Evolutionary conservation across 768 basidiomycete species (phyloP).

Genomic region (Amanita pallidorosea): DNA sequence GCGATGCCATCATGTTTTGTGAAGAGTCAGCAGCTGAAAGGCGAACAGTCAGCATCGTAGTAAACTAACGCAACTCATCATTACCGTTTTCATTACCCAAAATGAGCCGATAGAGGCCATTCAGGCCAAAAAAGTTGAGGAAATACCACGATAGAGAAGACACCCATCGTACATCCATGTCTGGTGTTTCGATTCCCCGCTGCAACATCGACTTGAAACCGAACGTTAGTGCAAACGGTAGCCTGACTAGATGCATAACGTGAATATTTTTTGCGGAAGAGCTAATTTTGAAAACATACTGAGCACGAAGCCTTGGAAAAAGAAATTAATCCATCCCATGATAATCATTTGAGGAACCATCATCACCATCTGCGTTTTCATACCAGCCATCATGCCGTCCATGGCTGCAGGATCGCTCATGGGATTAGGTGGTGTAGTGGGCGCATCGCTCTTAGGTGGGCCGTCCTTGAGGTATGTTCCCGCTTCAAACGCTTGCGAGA

Average conservation of each 20-base stretch:
- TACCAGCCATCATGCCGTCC: conserved; percentile 98
- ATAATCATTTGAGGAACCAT: conserved; percentile 98
- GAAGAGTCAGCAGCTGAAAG: conserved; percentile 66
- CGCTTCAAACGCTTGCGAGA: conserved; percentile 57
- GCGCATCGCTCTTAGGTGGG: conserved; percentile 52
- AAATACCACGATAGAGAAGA: conserved; percentile 99
- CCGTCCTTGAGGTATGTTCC: conserved; percentile 87
- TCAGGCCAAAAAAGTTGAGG: conserved; percentile 96
- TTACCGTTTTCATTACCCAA: conserved; percentile 84
- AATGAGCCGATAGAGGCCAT: conserved; percentile 89
- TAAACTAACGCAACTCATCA: neutral
- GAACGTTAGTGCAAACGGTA: conserved; percentile 93
- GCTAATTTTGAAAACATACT: conserved; percentile 48
- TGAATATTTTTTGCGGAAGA: neutral
- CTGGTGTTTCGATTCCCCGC: conserved; percentile 86
- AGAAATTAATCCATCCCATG: conserved; percentile 99
- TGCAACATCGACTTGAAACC: conserved; percentile 99
- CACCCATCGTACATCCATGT: conserved; percentile 99
- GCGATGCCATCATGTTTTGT: conserved; percentile 59
- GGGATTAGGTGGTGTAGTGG: conserved; percentile 62
- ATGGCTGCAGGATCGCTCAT: conserved; percentile 84
- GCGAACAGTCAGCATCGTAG: conserved; percentile 9
- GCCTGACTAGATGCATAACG: conserved; percentile 51
- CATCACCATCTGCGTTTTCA: conserved; percentile 99
- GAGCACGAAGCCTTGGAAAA: conserved; percentile 97